phyloP scores from a whole-genome alignment of 2,329 filamentous ascomycete species.

The Fusarium burgessii region DNA sequence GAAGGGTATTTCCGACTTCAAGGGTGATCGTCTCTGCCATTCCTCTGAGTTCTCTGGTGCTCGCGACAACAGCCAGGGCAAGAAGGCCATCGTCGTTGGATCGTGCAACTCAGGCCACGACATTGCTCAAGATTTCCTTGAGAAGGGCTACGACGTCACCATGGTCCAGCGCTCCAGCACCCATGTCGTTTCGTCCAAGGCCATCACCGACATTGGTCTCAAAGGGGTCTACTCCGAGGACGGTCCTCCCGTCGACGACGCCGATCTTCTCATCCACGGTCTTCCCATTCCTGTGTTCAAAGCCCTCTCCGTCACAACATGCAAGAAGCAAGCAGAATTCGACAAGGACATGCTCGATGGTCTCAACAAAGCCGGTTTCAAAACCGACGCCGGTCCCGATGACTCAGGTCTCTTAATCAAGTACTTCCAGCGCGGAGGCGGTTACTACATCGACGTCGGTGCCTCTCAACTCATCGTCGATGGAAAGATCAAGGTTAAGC shows the following conservation, averaged over 20 bases:
- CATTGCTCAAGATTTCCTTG: conserved; percentile 75
- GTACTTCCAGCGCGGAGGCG: conserved; percentile 74
- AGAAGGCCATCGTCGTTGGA: conserved; percentile 74
- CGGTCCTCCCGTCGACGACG: conserved; percentile 72
- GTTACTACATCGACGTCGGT: conserved; percentile 79
- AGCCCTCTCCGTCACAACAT: conserved; percentile 63
- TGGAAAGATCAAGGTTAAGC: conserved; percentile 72
- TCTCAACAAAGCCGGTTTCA: conserved; percentile 70
- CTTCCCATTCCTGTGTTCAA: conserved; percentile 72
- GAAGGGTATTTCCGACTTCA: conserved; percentile 67
- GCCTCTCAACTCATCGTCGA: conserved; percentile 71
- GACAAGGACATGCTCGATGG: conserved; percentile 57
- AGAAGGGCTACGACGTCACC: conserved; percentile 75
- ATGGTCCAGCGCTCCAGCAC: conserved; percentile 77
- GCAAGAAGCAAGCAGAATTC: conserved; percentile 47
- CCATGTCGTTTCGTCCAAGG: conserved; percentile 69
- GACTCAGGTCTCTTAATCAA: conserved; percentile 69
- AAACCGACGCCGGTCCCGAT: conserved; percentile 68
- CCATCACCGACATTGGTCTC: conserved; percentile 65
- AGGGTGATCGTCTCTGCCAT: conserved; percentile 71
- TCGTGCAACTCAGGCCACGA: conserved; percentile 78
- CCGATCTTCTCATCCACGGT: conserved; percentile 70
- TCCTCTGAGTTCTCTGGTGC: conserved; percentile 71
- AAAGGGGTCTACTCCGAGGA: conserved; percentile 63
- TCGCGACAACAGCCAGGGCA: conserved; percentile 58